Evolutionary conservation across 768 basidiomycete species (phyloP), one percentile per base, ranked within the genome.

Genomic region (Russula lepida): DNA sequence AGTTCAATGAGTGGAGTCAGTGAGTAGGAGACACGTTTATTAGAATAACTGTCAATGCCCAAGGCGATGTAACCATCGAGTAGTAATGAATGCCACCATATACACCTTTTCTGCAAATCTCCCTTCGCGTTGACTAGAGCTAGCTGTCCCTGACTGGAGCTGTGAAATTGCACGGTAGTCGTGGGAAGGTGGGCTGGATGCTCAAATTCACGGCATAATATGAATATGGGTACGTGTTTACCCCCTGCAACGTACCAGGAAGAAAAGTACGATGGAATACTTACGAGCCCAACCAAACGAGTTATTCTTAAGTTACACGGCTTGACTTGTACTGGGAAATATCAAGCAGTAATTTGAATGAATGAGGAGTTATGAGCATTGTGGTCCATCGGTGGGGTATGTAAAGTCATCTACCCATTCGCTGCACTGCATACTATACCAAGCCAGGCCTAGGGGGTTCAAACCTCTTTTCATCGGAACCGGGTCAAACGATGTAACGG

Each of bases 401-500:
- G 25, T 23, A 39, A 9, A 28, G 30, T 32, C 25, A 6, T 25
- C 12, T n/a, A 48, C 19, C 19, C 39, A 23, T 25, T 47, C 46
- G 15, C 13, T 25, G 21, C 23, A 27, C 35, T 58, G 2, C 7
- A 35, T n/a, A n/a, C n/a, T n/a, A n/a, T n/a, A n/a, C 39, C 19
- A 39, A 30, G 51, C 25, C 27, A 28, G 28, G 25, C 43, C n/a
- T 21, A 13, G 32, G 51, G 2, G 4, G 27, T 37, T 27, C 4
- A n/a, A n/a, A n/a, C 25, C n/a, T n/a, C n/a, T n/a, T n/a, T n/a
- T 43, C 48, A 39, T 37, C 19, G 33, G 47, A 21, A 25, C 17
- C 19, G 19, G 39, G 27, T 68, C 61, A 76, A 2, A 68, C 69
- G 35, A 81, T 67, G 62, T 86, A 87, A 54, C 85, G 81, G 75